phyloP scores from a whole-genome alignment of 2,329 filamentous ascomycete species.

The Aspergillus nomiae region DNA sequence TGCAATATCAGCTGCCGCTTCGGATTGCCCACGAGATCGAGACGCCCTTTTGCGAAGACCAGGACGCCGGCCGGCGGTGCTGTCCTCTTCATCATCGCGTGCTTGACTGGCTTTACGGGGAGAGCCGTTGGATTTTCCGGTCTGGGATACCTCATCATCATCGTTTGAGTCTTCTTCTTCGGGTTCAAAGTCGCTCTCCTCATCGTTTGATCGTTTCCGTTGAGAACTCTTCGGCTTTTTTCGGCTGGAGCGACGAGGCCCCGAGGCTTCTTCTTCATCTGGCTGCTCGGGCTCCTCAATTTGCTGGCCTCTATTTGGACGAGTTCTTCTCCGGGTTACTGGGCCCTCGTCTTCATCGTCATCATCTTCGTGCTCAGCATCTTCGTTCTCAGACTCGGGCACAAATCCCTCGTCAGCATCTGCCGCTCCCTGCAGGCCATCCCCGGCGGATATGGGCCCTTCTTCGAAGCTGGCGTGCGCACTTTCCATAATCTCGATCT shows the following conservation, averaged over 20 bases:
- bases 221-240: slow-evolving; percentile 47
- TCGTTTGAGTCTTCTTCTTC: slow-evolving; percentile 51
- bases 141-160: slow-evolving; percentile 56
- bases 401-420: slow-evolving; percentile 40
- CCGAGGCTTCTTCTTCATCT: slow-evolving; percentile 33
- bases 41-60: slow-evolving; percentile 53
- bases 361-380: slow-evolving; percentile 33
- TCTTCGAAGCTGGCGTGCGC: slow-evolving; percentile 39
- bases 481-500: slow-evolving; percentile 47
- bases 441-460: slow-evolving; percentile 25
- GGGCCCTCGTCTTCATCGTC: slow-evolving; percentile 57
- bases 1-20: slow-evolving; percentile 53
- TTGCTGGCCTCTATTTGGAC: slow-evolving; percentile 27
- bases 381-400: slow-evolving; percentile 45
- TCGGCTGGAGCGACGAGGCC: slow-evolving; percentile 41
- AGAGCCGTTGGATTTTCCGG: slow-evolving; percentile 49
- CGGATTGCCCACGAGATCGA: slow-evolving; percentile 46
- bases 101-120: slow-evolving; percentile 43
- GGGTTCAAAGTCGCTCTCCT: slow-evolving; percentile 64
- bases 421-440: slow-evolving; percentile 25
- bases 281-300: slow-evolving; percentile 28
- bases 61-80: slow-evolving; percentile 53
- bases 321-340: slow-evolving; percentile 49
- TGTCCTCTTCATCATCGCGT: slow-evolving; percentile 51
- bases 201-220: slow-evolving; percentile 54